Evolutionary conservation across 2,329 filamentous ascomycete genomes (phyloP).

Genomic region (Madurella mycetomatis): DNA sequence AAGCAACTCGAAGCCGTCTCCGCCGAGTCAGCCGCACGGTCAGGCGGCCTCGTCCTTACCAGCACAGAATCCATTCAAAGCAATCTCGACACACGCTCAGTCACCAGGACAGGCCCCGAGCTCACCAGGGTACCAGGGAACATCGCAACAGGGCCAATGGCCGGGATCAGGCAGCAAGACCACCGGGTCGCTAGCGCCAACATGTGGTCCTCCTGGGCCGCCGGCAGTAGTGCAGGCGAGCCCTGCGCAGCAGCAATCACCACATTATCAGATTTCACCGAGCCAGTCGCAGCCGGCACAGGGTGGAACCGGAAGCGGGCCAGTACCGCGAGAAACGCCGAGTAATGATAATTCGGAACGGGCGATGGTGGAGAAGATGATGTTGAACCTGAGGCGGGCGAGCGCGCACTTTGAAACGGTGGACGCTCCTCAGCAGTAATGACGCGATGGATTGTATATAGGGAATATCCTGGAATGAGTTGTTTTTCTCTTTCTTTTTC

Average conservation of each 20-base stretch:
- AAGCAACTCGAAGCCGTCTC: constrained; percentile 7
- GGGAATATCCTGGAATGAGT: too few relatives aligned
- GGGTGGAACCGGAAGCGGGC: background rate
- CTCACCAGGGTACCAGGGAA: background rate
- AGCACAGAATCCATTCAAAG: background rate
- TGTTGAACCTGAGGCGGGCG: constrained; percentile 46
- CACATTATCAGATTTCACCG: background rate
- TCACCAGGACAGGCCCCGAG: background rate
- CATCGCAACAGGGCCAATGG: background rate
- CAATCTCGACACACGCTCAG: background rate
- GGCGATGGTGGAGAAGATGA: constrained; percentile 49
- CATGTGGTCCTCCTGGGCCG: background rate
- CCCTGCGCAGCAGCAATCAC: constrained; percentile 1
- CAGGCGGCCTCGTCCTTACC: constrained; percentile 9
- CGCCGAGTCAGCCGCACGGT: constrained; percentile 13
- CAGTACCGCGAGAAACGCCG: background rate
- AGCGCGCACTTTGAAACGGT: constrained; percentile 20
- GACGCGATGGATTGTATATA: background rate
- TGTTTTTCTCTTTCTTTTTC: too few relatives aligned
- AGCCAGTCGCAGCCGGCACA: background rate
- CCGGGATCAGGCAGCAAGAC: background rate
- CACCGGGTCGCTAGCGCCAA: background rate
- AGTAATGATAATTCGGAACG: constrained; percentile 34
- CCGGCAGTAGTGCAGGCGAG: background rate
- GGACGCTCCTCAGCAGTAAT: background rate